phyloP scores from a whole-genome alignment of 768 basidiomycete species.

The Suillus decipiens region DNA sequence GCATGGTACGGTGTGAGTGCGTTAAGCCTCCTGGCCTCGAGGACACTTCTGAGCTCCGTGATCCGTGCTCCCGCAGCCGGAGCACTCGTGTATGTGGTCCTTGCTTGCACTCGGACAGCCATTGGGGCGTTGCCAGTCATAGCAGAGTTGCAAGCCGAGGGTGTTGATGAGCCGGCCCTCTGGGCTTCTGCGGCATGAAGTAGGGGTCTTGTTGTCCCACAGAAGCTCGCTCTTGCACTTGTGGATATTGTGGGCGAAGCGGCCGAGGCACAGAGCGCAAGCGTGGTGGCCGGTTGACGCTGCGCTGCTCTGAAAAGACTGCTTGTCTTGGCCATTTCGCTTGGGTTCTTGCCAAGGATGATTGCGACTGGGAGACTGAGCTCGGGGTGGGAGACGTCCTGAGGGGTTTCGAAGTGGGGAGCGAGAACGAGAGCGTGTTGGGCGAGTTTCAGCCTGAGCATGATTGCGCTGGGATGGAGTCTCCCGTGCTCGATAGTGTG shows the following conservation, averaged over 20 bases:
- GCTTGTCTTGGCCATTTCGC: neutral
- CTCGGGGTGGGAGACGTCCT: accelerated
- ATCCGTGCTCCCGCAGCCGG: conserved; percentile 36
- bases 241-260: neutral
- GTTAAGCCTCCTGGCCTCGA: neutral
- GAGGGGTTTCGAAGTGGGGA: too few relatives aligned
- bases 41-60: conserved; percentile 13
- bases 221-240: neutral
- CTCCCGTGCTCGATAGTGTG: too few relatives aligned
- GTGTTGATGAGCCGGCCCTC: neutral
- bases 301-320: neutral
- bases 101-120: neutral
- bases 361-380: accelerated
- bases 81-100: conserved; percentile 38
- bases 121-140: neutral
- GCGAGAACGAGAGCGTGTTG: accelerated
- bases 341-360: neutral
- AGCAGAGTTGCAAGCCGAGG: neutral
- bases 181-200: accelerated
- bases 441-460: too few relatives aligned
- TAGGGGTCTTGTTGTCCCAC: neutral
- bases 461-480: too few relatives aligned
- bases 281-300: neutral
- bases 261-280: neutral
- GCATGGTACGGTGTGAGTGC: conserved; percentile 3